Base-by-base conservation (phyloP, 2,329 filamentous ascomycete genomes). In the Gaeumannomyces tritici region DNA sequence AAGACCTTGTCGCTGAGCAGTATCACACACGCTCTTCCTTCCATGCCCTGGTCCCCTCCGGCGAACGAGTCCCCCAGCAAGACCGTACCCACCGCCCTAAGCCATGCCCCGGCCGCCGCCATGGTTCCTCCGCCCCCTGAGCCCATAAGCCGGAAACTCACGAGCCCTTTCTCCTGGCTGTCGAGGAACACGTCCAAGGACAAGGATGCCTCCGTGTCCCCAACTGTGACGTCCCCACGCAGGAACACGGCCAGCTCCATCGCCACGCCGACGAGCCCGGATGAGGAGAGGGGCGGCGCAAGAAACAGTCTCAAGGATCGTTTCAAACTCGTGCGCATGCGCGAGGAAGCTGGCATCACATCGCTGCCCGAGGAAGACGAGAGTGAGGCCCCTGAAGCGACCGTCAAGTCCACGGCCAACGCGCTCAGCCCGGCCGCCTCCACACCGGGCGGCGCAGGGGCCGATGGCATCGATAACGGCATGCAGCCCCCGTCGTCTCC, bases 81-180 rank as follows among this genome's bases (percentile, higher is more conserved):
- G 71, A 70, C 61, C 67, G 70, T 42, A 68, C 63, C 27, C 56
- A 67, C 67, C 66, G 67, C 55, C 63, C 60, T 72, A 28, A n/a
- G 42, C 42, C 18, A 24, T 67, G 70, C 51, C 68, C 63, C 27
- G 55, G 67, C 67, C 65, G 67, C 55, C 63, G 59, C 73, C 73
- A 64, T 75, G 62, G 71, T 75, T 54, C 72, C 74, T 28, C 73
- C 77, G 57, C 66, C 70, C 13, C 73, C 70, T 65, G 2, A 75
- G 78, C 42, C 42, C 11, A 13, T 51, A 15, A 67, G 82, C 64
- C 81, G 91, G 70, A 96, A 95, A 73, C 83, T 96, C 62, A 93
- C 90, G 11, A 91, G 90, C 67, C 91, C 89, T n/a, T 96, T 96
- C 69, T 85, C 90, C 54, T 93, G 90, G 87, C 82, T 96, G 54